Base-by-base conservation (phyloP, 768 basidiomycete species). In the Russula sp. region DNA sequence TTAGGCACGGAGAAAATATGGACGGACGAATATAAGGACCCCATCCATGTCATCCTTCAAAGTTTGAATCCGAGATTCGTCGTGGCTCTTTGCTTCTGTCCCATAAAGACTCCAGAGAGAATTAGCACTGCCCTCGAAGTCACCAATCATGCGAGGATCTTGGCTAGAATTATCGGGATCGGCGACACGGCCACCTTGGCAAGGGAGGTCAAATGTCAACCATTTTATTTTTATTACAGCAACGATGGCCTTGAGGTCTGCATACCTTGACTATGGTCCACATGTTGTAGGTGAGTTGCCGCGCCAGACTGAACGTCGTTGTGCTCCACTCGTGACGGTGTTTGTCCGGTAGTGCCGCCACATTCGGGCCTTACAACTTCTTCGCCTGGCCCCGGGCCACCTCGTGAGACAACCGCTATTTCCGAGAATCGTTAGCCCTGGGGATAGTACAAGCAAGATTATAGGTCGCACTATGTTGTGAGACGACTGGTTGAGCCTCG, bases 31-130 rank as follows among this genome's bases (percentile, higher is more conserved):
- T 52, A 78, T 77, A 3, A 78, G 71, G 52, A 77, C 75, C 26
- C 72, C 72, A 61, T 80, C 77, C 78, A 79, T 77, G 38, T 76
- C 76, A 5, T 72, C 73, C 63, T 77, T 78, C 77, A 76, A 78
- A 52, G 74, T 72, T 63, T 75, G 70, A 2, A 73, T 75, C 75
- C 68, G 34, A 67, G 74, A 2, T 30, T 30, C 28, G 28, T 30
- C 28, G 28, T 30, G 28, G 28, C 28, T 30, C 28, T 30, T 30
- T 30, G 28, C 28, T 30, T 30, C 28, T 24, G 72, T 71, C 38
- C 76, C 62, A 65, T 78, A 79, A 10, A 75, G 68, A 5, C 74
- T 73, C 78, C 76, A 79, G 22, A 79, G 70, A 16, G 72, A 71
- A 24, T 73, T 73, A 5, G 77, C 76, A 22, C 75, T 75, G 49